Conservation (phyloP, 345 rosid genomes). For the Rhodamnia rubescens region DNA sequence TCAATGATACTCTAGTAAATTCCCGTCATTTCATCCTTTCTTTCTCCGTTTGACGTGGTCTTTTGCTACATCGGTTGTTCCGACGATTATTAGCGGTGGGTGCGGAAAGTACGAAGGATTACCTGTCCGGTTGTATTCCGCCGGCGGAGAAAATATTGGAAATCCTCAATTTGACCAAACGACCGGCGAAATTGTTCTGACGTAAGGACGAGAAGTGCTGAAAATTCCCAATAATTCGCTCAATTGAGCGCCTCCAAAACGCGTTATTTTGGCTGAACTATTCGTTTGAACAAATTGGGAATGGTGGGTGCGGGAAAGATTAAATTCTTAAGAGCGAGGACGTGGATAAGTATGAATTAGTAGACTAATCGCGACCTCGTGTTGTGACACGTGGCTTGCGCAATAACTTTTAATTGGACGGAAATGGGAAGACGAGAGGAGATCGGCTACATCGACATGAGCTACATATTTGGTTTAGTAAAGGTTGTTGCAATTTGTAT, state of each 20-base stretch:
- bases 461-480: no score
- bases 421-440: background rate
- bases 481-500: background rate
- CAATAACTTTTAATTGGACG: background rate
- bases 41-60: background rate
- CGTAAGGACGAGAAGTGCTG: background rate
- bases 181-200: background rate
- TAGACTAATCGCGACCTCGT: background rate
- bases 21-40: background rate
- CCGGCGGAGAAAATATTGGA: background rate
- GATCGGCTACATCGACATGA: background rate
- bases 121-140: background rate
- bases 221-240: background rate
- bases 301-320: background rate
- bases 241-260: background rate
- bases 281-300: background rate
- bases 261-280: background rate
- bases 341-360: background rate
- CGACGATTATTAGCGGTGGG: background rate
- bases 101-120: background rate
- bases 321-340: background rate
- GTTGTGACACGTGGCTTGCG: background rate
- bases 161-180: background rate
- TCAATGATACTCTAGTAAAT: background rate
- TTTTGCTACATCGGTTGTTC: background rate